Base-by-base conservation (phyloP, 139 green algal species). In the Chlamydomonas urium region DNA sequence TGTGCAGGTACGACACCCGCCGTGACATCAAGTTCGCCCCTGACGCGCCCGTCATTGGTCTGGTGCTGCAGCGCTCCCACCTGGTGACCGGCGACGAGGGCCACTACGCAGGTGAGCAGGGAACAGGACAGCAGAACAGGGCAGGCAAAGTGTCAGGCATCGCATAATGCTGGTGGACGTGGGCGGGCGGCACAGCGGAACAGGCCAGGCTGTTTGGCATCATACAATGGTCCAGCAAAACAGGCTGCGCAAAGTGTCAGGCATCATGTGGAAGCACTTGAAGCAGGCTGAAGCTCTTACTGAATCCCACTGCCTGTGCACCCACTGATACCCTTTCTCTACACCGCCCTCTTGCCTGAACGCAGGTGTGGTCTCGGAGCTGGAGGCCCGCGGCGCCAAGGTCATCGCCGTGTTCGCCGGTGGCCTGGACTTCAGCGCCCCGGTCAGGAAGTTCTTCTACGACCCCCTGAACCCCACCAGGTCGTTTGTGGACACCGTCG, bases 361-460 rank as follows among this genome's bases (percentile, higher is more conserved):
- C n/a, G n/a, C n/a, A n/a, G 83, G 81, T 6, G 89, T 98, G 71
- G 91, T 99, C 32, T 90, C 86, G 19, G 90, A 97, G 79, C 80
- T 99, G 66, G 95, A 99, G 83, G 86, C 93, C 2, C 75, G 85
- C 4, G 95, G 95, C 45, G 94, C 95, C 38, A 94, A 92, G 87
- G 78, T 96, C 14, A 83, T 99, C 2, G 91, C 95, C 17, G 94
- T 99, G n/a, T 99, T 99, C 84, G 94, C 94, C 2, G 90, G 83
- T 53, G 95, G 91, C 59, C 90, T 99, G 26, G 95, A 99, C 85
- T 99, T 98, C 87, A 95, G 86, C 53, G 67, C 79, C 42, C 95
- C 95, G 8, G 93, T 98, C 21, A 95, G 97, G 77, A 96, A 97
- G 80, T 99, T 97, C 88, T 99, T 98, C 88, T 97, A 93, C 79